Evolutionary conservation across 768 basidiomycete genomes (phyloP).

Genomic region (Rhodotorula toruloides): DNA sequence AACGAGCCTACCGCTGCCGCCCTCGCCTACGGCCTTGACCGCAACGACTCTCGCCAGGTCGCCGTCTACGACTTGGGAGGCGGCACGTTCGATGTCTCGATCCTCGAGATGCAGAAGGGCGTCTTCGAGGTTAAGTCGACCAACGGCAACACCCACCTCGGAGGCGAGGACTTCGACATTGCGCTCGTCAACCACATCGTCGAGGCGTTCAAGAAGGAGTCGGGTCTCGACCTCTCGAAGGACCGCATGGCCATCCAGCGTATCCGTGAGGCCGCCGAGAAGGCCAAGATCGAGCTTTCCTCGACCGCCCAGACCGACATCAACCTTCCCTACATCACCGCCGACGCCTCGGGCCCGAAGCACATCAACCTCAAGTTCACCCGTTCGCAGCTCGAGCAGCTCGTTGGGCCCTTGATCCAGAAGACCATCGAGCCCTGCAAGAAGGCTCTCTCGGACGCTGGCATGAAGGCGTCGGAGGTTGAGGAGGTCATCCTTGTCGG

Average conservation of each 20-base stretch:
- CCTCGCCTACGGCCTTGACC: constrained; percentile 91
- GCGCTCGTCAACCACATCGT: constrained; percentile 78
- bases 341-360: constrained; percentile 88
- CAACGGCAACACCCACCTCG: constrained; percentile 97
- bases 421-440: constrained; percentile 93
- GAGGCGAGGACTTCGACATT: constrained; percentile 95
- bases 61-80: constrained; percentile 98
- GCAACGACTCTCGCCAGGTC: constrained; percentile 71
- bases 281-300: constrained; percentile 97
- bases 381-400: constrained; percentile 81
- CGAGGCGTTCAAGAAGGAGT: constrained; percentile 89
- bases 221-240: constrained; percentile 68
- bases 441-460: constrained; percentile 91
- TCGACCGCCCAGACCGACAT: constrained; percentile 93
- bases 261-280: constrained; percentile 97
- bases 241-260: constrained; percentile 98
- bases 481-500: constrained; percentile 97
- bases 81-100: constrained; percentile 98
- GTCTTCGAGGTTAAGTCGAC: constrained; percentile 99
- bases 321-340: constrained; percentile 97
- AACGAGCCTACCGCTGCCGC: constrained; percentile 99
- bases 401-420: constrained; percentile 74
- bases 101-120: constrained; percentile 98
- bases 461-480: constrained; percentile 85
- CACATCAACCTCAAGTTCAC: constrained; percentile 90